Evolutionary conservation across 208 protist species (phyloP), one percentile per base, ranked within the genome.

Genomic region (Novymonas esmeraldas): DNA sequence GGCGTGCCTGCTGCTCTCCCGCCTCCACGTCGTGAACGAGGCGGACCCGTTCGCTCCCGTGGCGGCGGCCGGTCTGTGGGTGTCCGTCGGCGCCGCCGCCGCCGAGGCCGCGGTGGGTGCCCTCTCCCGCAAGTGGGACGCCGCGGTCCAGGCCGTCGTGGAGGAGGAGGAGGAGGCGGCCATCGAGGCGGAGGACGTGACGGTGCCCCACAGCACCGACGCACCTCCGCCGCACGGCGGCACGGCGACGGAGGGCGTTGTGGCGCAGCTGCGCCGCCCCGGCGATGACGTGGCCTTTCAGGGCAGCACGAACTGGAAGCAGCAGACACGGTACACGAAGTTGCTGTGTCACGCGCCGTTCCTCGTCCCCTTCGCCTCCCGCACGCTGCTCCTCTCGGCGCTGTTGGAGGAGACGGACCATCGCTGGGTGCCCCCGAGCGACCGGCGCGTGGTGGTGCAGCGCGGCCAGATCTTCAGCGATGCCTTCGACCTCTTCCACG

Each of bases 381-480:
- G 91, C 16, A 86, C 78, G 36, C 33, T 73, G 55, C 58, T 96
- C 44, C 75, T 96, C 42, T 87, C 84, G 14, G 44, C 63, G 29
- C 80, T 89, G 45, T 52, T 95, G 45, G 57, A 81, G 22, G 64
- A 57, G 49, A 49, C 65, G 51, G 70, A 77, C 16, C 68, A 56
- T 26, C 50, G 22, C 49, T 65, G 77, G 52, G 14, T 31, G 16
- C 57, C 55, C 6, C 64, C 64, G 36, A 66, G 44, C 29, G 63
- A 74, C 9, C 66, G 63, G 18, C 64, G 56, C 3, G 31, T 66
- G 18, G 62, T 72, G 42, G 79, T 85, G 49, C 79, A 82, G 39
- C 89, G 93, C 52, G 85, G 93, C 22, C 63, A 65, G 33, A 74
- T 88, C 20, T 97, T 98, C 69, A 72, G 79, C 14, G 93, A 97